Conservation (phyloP, 768 basidiomycete species). For the Auricularia sp. region DNA sequence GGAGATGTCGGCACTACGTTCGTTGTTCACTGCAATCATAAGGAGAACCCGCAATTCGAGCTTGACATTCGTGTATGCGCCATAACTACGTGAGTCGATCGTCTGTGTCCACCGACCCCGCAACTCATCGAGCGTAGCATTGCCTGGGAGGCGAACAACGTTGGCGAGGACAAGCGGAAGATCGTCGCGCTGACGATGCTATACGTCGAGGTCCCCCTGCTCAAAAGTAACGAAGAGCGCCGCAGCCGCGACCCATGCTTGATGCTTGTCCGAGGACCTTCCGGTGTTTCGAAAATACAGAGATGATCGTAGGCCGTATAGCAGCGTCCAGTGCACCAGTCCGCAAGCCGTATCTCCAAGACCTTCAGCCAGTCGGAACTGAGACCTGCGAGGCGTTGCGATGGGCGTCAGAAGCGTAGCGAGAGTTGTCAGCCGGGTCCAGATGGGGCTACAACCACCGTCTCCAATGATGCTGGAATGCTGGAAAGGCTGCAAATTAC, state of each 20-base stretch:
- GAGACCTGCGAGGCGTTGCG: no score
- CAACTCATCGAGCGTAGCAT: not conserved
- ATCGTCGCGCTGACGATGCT: not conserved
- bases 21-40: not conserved
- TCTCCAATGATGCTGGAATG: no score
- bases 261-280: not conserved
- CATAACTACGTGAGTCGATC: not conserved
- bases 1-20: not conserved
- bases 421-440: no score
- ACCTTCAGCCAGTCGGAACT: no score
- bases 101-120: not conserved
- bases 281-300: no score
- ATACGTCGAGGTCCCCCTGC: not conserved
- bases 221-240: not conserved
- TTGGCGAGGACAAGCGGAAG: not conserved
- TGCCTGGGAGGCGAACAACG: not conserved
- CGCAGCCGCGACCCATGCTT: not conserved
- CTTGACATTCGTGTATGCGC: not conserved
- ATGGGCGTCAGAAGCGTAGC: no score
- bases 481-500: no score
- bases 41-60: not conserved
- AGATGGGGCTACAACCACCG: no score
- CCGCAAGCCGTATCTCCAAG: no score
- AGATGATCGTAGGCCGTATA: no score
- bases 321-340: no score